Conservation (phyloP, 768 basidiomycete genomes). For the Dioszegia aurantiaca region DNA sequence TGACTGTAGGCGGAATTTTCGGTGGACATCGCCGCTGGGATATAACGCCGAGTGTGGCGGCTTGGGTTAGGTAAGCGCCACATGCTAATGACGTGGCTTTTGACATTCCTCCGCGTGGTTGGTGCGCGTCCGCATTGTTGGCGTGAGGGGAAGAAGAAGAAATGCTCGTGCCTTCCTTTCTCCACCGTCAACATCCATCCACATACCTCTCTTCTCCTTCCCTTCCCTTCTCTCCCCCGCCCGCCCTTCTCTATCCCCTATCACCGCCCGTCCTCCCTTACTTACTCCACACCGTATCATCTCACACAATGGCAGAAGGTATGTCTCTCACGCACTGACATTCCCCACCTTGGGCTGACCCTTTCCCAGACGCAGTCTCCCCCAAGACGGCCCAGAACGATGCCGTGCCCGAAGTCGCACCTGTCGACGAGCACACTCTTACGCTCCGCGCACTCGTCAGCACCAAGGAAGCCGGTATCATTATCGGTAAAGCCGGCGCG, state of each 20-base stretch:
- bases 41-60: slow-evolving; percentile 18
- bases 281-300: slow-evolving; percentile 4
- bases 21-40: slow-evolving; percentile 1
- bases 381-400: slow-evolving; percentile 35
- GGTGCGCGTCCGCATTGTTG: no score
- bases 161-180: slow-evolving; percentile 10
- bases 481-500: slow-evolving; percentile 76
- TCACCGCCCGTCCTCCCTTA: not conserved
- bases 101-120: no score
- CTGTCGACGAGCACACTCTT: slow-evolving; percentile 52
- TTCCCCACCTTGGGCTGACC: slow-evolving; percentile 13
- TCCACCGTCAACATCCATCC: not conserved
- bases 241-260: slow-evolving; percentile 6
- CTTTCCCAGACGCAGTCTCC: slow-evolving; percentile 33
- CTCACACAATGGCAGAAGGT: slow-evolving; percentile 26
- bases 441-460: slow-evolving; percentile 92
- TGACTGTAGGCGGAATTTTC: slow-evolving; percentile 5
- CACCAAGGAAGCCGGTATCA: slow-evolving; percentile 69
- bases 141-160: no score
- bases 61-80: no score
- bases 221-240: slow-evolving; percentile 11
- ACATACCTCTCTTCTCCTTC: slow-evolving; percentile 10
- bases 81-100: no score
- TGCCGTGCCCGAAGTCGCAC: slow-evolving; percentile 18
- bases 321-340: not conserved